Percentiles rank a stretch among this genome's conserved stretches.
Evolutionary conservation across 345 rosid species (phyloP).

Genomic region (Carallia pectinifolia): DNA sequence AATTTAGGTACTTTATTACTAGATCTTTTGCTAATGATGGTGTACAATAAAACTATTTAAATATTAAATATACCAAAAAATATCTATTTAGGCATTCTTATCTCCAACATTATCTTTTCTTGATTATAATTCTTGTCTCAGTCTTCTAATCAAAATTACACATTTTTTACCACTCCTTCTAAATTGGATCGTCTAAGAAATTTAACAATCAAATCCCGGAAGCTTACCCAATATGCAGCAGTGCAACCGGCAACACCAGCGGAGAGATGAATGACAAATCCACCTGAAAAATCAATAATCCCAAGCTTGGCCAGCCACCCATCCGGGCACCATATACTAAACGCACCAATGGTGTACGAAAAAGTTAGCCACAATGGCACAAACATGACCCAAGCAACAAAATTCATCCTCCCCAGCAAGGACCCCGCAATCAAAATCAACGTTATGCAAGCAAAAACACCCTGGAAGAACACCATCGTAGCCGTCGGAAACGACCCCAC

Average conservation of each 20-base stretch:
- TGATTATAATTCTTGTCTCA: too few species aligned
- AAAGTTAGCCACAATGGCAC: constrained; percentile 50
- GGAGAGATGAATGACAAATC: constrained; percentile 52
- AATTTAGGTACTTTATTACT: too few species aligned
- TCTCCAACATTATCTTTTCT: too few species aligned
- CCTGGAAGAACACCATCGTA: constrained; percentile 51
- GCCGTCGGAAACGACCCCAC: constrained; percentile 38
- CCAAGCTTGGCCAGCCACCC: constrained; percentile 54
- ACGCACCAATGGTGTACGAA: constrained; percentile 39
- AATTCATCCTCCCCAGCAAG: constrained; percentile 55
- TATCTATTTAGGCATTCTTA: too few species aligned
- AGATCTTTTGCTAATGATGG: too few species aligned
- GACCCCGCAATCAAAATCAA: constrained; percentile 46
- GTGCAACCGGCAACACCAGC: constrained; percentile 56
- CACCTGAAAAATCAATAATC: constrained; percentile 49
- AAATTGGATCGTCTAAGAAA: too few species aligned
- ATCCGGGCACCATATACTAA: constrained; percentile 46
- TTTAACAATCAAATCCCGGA: too few species aligned
- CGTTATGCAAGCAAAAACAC: constrained; percentile 41
- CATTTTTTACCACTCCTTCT: too few species aligned
- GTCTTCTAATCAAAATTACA: too few species aligned
- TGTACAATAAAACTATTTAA: too few species aligned
- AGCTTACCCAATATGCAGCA: constrained; percentile 48
- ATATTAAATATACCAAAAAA: too few species aligned
- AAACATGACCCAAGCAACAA: constrained; percentile 47